phyloP scores from a whole-genome alignment of 176 grass and related monocot genomes.

The Eragrostis nindensis region DNA sequence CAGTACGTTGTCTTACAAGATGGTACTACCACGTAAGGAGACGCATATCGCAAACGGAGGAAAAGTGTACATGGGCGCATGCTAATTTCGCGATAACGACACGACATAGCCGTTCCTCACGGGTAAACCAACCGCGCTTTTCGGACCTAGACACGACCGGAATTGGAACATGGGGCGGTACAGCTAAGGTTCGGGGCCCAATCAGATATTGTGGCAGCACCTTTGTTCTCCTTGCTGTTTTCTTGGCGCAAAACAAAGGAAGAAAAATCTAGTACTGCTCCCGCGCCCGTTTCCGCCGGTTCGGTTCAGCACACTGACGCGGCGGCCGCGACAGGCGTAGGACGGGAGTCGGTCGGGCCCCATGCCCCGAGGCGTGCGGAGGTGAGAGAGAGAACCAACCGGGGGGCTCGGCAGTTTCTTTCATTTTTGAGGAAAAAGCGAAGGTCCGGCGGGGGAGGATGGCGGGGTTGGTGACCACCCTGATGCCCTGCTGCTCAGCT shows the following conservation, averaged over 20 bases:
- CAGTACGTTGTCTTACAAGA: not conserved
- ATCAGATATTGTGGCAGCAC: no score
- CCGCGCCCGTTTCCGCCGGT: not conserved
- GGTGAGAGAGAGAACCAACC: no score
- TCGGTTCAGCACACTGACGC: not conserved
- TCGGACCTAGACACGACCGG: not conserved
- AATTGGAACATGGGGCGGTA: not conserved
- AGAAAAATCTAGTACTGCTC: no score
- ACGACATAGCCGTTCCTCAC: not conserved
- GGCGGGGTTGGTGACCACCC: not conserved
- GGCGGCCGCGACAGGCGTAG: no score
- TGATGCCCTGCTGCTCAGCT: no score
- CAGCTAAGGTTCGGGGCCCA: no score
- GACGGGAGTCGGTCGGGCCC: no score
- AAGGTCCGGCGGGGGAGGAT: not conserved
- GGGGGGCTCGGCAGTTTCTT: no score
- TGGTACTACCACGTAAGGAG: not conserved
- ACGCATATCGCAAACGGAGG: not conserved
- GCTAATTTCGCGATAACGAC: not conserved
- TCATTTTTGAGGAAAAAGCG: no score
- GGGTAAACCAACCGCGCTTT: not conserved
- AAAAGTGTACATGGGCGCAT: not conserved
- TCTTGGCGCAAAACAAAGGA: not conserved
- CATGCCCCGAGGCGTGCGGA: no score
- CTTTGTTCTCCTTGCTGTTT: not conserved